phyloP scores from a whole-genome alignment of 192 early-diverging fungal genomes.

The Linderina pennispora region DNA sequence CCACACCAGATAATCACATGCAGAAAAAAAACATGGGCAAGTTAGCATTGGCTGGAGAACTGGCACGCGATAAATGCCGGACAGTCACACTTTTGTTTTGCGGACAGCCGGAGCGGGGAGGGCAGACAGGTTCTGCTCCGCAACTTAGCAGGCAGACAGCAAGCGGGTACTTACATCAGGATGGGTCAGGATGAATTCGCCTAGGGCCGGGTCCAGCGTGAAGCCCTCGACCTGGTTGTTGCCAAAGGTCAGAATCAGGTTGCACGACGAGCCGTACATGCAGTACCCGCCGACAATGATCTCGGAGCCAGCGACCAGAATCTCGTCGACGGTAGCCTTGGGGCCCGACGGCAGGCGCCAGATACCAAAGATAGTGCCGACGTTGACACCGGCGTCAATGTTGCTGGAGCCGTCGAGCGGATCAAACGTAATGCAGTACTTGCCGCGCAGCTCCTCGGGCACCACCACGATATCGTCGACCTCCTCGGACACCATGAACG shows the following conservation, averaged over 20 bases:
- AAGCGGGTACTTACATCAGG: conserved; percentile 50
- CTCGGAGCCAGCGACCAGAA: conserved; percentile 82
- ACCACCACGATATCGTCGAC: conserved; percentile 91
- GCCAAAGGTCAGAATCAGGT: conserved; percentile 72
- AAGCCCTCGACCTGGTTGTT: conserved; percentile 84
- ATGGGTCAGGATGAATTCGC: conserved; percentile 98
- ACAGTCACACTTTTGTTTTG: too few species aligned
- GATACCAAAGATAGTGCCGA: conserved; percentile 99
- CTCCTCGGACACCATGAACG: conserved; percentile 95
- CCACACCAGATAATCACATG: conserved; percentile 3
- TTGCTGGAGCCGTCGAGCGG: conserved; percentile 96
- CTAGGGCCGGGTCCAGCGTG: conserved; percentile 93
- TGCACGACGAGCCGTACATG: conserved; percentile 92
- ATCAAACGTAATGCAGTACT: conserved; percentile 97
- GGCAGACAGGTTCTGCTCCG: too few species aligned
- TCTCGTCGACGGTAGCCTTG: conserved; percentile 60
- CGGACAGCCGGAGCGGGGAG: too few species aligned
- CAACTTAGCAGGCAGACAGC: conserved; percentile 1
- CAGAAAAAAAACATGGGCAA: too few species aligned
- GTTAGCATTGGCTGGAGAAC: too few species aligned
- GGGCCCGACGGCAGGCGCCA: conserved; percentile 64
- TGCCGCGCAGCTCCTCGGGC: conserved; percentile 66
- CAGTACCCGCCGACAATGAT: conserved; percentile 95
- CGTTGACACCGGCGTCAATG: conserved; percentile 97
- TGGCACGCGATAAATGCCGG: too few species aligned